Evolutionary conservation across 2,329 filamentous ascomycete genomes (phyloP).

Genomic region (Bipolaris oryzae): DNA sequence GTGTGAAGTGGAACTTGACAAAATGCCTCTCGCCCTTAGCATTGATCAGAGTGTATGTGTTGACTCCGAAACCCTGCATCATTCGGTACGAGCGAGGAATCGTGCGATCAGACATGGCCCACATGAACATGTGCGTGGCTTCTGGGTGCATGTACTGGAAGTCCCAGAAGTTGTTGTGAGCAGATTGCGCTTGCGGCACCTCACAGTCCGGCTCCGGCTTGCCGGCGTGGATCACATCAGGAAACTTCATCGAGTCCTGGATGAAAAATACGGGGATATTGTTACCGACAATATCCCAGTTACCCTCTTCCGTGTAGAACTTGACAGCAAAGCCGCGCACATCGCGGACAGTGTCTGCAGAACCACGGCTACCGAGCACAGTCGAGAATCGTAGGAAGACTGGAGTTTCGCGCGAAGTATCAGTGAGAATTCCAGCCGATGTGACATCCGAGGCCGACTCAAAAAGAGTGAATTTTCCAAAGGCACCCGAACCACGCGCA

Average conservation of each 20-base stretch:
- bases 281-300: conserved; percentile 77
- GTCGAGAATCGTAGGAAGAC: conserved; percentile 80
- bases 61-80: conserved; percentile 88
- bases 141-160: conserved; percentile 70
- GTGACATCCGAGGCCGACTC: conserved; percentile 69
- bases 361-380: conserved; percentile 74
- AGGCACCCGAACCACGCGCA: conserved; percentile 68
- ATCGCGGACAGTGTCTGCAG: conserved; percentile 82
- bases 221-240: conserved; percentile 66
- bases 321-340: conserved; percentile 80
- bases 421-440: conserved; percentile 67
- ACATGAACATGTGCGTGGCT: conserved; percentile 79
- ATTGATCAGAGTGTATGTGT: conserved; percentile 75
- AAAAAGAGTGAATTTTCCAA: conserved; percentile 69
- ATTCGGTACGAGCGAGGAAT: conserved; percentile 79
- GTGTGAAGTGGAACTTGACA: conserved; percentile 79
- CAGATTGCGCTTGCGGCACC: conserved; percentile 71
- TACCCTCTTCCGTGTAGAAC: conserved; percentile 78
- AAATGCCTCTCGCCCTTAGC: conserved; percentile 71
- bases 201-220: conserved; percentile 76
- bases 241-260: conserved; percentile 76
- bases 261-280: conserved; percentile 79
- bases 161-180: conserved; percentile 80
- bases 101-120: conserved; percentile 75
- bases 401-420: conserved; percentile 69